A percentile compares a stretch with the other conserved stretches of the same genome.
phyloP scores from a whole-genome alignment of 2,329 filamentous ascomycete species.

The Paramyrothecium roridum region DNA sequence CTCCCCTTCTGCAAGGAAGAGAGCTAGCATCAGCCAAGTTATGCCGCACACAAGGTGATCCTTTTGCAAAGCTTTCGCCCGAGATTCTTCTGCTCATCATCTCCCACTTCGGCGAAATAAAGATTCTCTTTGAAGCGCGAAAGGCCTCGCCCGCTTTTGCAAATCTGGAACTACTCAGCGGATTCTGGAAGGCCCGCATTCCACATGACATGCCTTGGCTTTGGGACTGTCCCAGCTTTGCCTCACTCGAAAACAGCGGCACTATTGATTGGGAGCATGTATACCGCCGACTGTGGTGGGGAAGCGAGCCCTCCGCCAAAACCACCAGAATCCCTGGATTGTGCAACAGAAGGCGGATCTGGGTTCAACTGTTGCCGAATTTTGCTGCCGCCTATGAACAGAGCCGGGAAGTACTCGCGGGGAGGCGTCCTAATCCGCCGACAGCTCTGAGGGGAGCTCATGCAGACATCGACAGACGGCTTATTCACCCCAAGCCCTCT shows the following conservation, averaged over 20 bases:
- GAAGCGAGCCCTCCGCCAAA: neutral
- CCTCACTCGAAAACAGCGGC: neutral
- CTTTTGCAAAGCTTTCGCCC: neutral
- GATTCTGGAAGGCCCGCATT: neutral
- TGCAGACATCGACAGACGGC: too few relatives aligned
- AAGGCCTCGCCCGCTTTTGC: neutral
- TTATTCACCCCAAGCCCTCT: too few relatives aligned
- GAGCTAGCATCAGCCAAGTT: too few relatives aligned
- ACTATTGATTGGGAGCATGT: neutral
- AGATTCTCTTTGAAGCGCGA: neutral
- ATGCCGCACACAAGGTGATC: neutral
- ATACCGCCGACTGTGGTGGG: neutral
- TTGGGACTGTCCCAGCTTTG: neutral
- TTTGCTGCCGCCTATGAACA: too few relatives aligned
- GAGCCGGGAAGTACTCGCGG: too few relatives aligned
- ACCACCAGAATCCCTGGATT: neutral
- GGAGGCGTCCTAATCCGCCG: too few relatives aligned
- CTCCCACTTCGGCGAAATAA: neutral
- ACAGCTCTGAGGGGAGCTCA: too few relatives aligned
- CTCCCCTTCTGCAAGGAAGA: too few relatives aligned
- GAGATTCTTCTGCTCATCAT: neutral
- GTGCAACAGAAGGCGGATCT: neutral
- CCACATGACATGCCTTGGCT: neutral
- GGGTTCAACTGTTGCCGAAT: neutral
- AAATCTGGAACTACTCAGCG: neutral